A percentile compares a stretch with the other conserved stretches of the same genome.
Conservation (phyloP, 2,329 filamentous ascomycete species). For the Aspergillus oerlinghausenensis region DNA sequence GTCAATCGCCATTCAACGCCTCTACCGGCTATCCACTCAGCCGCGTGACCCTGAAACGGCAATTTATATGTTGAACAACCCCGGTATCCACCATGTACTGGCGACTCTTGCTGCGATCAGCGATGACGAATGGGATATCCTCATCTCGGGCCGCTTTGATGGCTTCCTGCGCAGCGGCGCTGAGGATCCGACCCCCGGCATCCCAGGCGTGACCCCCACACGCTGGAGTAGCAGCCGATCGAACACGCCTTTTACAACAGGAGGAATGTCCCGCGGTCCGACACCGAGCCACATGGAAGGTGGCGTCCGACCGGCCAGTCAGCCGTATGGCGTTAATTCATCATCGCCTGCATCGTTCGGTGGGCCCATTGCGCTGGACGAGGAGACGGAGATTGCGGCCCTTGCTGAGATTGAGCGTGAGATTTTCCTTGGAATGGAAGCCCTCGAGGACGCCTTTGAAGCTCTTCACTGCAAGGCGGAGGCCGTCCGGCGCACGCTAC, state of each 20-base stretch:
- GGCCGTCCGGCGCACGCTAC: slow-evolving; percentile 68
- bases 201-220: slow-evolving; percentile 19
- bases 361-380: slow-evolving; percentile 82
- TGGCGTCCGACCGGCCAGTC: slow-evolving; percentile 40
- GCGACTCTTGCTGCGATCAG: slow-evolving; percentile 84
- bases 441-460: slow-evolving; percentile 89
- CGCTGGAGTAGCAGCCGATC: slow-evolving; percentile 38
- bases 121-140: slow-evolving; percentile 91
- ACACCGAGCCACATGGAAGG: slow-evolving; percentile 34
- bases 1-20: slow-evolving; percentile 72
- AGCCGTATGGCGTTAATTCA: slow-evolving; percentile 32
- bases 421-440: slow-evolving; percentile 92
- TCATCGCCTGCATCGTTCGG: slow-evolving; percentile 57
- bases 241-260: slow-evolving; percentile 28
- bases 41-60: slow-evolving; percentile 84
- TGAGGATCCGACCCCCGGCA: slow-evolving; percentile 48
- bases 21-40: slow-evolving; percentile 68
- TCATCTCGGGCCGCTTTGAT: slow-evolving; percentile 89
- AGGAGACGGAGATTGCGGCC: slow-evolving; percentile 87
- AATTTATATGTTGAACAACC: slow-evolving; percentile 80
- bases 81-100: slow-evolving; percentile 76
- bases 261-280: slow-evolving; percentile 31
- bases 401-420: slow-evolving; percentile 88
- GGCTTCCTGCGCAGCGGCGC: slow-evolving; percentile 93
- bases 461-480: slow-evolving; percentile 82